Conservation (phyloP, 108 stramenopile genomes). For the Nitzschia sp. region DNA sequence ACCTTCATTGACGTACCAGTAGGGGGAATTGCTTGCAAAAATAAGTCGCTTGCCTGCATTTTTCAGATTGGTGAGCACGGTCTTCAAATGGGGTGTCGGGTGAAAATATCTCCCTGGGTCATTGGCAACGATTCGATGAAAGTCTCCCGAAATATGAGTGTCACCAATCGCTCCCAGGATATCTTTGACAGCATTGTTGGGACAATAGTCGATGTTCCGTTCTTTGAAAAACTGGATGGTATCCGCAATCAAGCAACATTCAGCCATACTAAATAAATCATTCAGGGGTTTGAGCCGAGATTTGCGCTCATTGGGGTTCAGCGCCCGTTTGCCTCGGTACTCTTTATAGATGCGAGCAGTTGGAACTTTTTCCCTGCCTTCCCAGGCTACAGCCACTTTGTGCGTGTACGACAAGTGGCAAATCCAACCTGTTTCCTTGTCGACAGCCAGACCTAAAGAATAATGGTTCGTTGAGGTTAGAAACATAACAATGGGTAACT, state of each 20-base stretch:
- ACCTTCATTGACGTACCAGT: conserved; percentile 92
- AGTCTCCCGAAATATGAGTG: conserved; percentile 93
- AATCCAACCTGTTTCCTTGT: conserved; percentile 92
- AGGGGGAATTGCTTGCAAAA: conserved; percentile 89
- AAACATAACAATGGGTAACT: not conserved
- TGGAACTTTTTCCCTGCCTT: conserved; percentile 81
- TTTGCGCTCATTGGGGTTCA: conserved; percentile 69
- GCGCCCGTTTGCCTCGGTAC: conserved; percentile 82
- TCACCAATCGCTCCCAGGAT: conserved; percentile 82
- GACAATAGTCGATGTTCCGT: conserved; percentile 72
- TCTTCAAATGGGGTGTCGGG: conserved; percentile 72
- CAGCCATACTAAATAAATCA: conserved; percentile 94
- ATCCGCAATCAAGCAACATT: conserved; percentile 96
- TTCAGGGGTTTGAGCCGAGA: conserved; percentile 88
- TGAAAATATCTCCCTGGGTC: conserved; percentile 81
- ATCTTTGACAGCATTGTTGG: conserved; percentile 81
- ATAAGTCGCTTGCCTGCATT: conserved; percentile 73
- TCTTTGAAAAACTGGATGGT: conserved; percentile 92
- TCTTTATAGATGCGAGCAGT: conserved; percentile 70
- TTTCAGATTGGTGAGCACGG: conserved; percentile 66
- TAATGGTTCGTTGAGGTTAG: not conserved
- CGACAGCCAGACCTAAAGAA: conserved; percentile 89
- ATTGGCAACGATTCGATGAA: conserved; percentile 86
- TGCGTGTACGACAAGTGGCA: conserved; percentile 94
- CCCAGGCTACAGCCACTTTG: conserved; percentile 92